A percentile compares a stretch with the other conserved stretches of the same genome.
Conservation (phyloP, 371 early-diverging fungal species). For the Apophysomyces ossiformis region DNA sequence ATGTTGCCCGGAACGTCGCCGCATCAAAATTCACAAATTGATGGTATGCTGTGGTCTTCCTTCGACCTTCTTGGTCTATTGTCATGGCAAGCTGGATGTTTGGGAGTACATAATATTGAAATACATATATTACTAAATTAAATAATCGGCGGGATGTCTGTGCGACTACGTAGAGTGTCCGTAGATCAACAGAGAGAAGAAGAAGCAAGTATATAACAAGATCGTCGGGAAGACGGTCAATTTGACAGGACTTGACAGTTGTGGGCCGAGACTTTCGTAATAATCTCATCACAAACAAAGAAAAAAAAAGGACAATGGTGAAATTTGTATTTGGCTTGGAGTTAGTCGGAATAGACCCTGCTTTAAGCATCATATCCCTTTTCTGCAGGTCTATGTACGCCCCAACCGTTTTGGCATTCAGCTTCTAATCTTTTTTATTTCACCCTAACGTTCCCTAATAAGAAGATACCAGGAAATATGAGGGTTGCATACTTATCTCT, state of each 20-base stretch:
- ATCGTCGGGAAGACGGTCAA: conserved; percentile 20
- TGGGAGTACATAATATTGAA: conserved; percentile 17
- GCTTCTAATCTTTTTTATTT: no score
- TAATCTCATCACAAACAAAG: background rate
- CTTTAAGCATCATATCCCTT: background rate
- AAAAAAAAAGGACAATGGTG: background rate
- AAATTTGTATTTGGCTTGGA: background rate
- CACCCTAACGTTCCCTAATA: no score
- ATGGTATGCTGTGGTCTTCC: conserved; percentile 14
- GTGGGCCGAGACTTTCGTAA: background rate
- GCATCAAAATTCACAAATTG: conserved; percentile 14
- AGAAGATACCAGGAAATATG: no score
- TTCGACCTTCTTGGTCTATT: conserved; percentile 22
- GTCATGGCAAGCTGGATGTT: conserved; percentile 16
- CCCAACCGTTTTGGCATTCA: background rate
- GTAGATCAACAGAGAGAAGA: conserved; percentile 17
- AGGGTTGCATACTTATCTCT: no score
- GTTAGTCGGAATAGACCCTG: background rate
- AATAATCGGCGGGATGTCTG: conserved; percentile 16
- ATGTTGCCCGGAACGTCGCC: conserved; percentile 17
- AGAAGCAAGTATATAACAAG: conserved; percentile 14
- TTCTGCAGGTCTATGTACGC: background rate
- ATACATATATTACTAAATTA: background rate
- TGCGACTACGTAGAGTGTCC: conserved; percentile 13
- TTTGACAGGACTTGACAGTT: background rate